Evolutionary conservation across 2,329 filamentous ascomycete genomes (phyloP), one percentile per base, ranked within the genome.

Genomic region (Colletotrichum horii): DNA sequence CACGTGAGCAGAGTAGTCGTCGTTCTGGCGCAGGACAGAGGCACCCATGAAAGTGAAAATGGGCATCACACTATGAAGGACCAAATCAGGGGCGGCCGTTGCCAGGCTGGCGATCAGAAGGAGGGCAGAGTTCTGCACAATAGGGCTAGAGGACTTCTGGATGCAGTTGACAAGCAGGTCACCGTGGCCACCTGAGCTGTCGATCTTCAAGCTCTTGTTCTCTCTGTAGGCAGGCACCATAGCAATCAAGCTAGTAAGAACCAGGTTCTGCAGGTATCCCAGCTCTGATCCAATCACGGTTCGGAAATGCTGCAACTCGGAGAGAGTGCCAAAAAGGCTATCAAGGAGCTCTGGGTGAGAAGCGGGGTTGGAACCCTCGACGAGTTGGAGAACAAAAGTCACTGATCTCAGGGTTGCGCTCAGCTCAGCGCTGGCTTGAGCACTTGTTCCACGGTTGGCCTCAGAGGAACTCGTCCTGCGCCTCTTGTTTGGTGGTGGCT

Each of bases 21-120:
- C 97, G 79, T 95, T 95, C 85, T 98, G 96, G 65, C 95, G 93
- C 66, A 99, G 90, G 24, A 98, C 93, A 5, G 95, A 98, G 58
- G 94, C 94, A 56, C 96, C 96, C 93, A 98, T 98, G 83, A 98
- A 98, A 0, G 97, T 98, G 86, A 99, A 99, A 68, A 99, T 96
- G 15, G 97, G 97, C 97, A 99, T 99, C 70, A 99, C 95, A 79
- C 96, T 98, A 85, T 99, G 96, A 73, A 99, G 89, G 4, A 99
- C 95, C 64, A 98, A 88, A 83, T 98, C 96, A 0, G 97, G 97
- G 0, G 95, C 95, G 79, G 96, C 94, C 52, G 94, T 94, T 26
- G 97, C 96, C 55, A 99, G 89, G 72, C 93, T 94, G 28, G 96
- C 96, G 74, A 98, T 95, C 30, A 99, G 88, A 11, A 98, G 91